Conservation (phyloP, 2,329 filamentous ascomycete genomes). For the Scorias spongiosa region DNA sequence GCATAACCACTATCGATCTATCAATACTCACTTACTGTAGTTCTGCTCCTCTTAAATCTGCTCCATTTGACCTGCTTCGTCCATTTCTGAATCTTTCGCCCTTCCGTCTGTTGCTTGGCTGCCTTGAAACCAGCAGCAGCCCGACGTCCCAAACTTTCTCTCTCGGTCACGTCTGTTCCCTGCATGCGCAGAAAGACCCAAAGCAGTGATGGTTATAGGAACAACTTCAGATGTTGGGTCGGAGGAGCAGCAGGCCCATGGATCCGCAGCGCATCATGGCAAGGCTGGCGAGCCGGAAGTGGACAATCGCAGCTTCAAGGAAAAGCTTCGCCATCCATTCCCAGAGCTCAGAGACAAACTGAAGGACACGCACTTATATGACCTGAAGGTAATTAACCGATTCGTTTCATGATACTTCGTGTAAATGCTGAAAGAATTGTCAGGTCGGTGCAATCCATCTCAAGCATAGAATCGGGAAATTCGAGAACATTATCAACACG, state of each 20-base stretch:
- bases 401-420: not conserved
- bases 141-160: too few species aligned
- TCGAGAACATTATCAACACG: constrained; percentile 57
- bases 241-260: not conserved
- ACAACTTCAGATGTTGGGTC: not conserved
- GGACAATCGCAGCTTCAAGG: not conserved
- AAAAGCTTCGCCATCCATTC: not conserved
- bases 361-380: constrained; percentile 31
- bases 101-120: too few species aligned
- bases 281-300: not conserved
- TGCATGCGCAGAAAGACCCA: too few species aligned
- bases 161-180: too few species aligned
- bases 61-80: too few species aligned
- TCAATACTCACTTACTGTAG: too few species aligned
- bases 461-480: constrained; percentile 49
- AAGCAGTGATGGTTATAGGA: not conserved
- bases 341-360: constrained; percentile 25
- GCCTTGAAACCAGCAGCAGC: too few species aligned
- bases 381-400: constrained; percentile 17
- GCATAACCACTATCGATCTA: too few species aligned
- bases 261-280: not conserved
- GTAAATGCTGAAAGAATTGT: not conserved
- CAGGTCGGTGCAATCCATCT: constrained; percentile 40
- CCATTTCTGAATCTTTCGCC: too few species aligned
- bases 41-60: too few species aligned